phyloP scores from a whole-genome alignment of 2,329 filamentous ascomycete genomes.

The Fusarium succisae region DNA sequence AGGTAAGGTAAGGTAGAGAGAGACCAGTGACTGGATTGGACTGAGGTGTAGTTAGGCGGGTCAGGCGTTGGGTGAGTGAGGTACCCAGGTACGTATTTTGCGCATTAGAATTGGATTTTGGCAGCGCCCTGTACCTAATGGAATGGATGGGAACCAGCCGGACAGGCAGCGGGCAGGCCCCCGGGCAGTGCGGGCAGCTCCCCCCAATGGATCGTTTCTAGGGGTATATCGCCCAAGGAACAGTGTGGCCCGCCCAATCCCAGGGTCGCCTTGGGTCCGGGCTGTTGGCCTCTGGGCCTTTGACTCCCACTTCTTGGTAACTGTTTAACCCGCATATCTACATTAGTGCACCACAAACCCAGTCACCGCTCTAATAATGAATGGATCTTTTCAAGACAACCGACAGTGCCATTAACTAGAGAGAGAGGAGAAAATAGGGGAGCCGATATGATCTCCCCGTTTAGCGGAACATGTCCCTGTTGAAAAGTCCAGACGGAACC shows the following conservation, averaged over 20 bases:
- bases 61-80: background rate
- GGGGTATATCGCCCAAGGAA: background rate
- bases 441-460: slow-evolving; percentile 4
- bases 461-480: slow-evolving; percentile 18
- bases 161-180: background rate
- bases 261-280: background rate
- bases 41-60: slow-evolving; percentile 3
- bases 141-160: background rate
- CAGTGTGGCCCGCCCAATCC: background rate
- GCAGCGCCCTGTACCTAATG: background rate
- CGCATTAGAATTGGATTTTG: slow-evolving; percentile 5
- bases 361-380: slow-evolving; percentile 34
- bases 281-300: background rate
- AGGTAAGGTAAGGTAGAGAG: slow-evolving; percentile 11
- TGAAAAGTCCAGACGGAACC: slow-evolving; percentile 20
- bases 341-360: slow-evolving; percentile 21
- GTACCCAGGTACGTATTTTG: background rate
- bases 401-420: slow-evolving; percentile 12
- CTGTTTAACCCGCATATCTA: slow-evolving; percentile 23
- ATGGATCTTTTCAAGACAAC: slow-evolving; percentile 12
- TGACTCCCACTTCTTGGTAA: slow-evolving; percentile 16
- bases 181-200: background rate
- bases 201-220: background rate
- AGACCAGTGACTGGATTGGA: slow-evolving; percentile 26
- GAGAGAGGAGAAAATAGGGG: slow-evolving; percentile 13